phyloP scores from a whole-genome alignment of 202 grass and related monocot species.

The Bolboschoenoplectus hybrid region DNA sequence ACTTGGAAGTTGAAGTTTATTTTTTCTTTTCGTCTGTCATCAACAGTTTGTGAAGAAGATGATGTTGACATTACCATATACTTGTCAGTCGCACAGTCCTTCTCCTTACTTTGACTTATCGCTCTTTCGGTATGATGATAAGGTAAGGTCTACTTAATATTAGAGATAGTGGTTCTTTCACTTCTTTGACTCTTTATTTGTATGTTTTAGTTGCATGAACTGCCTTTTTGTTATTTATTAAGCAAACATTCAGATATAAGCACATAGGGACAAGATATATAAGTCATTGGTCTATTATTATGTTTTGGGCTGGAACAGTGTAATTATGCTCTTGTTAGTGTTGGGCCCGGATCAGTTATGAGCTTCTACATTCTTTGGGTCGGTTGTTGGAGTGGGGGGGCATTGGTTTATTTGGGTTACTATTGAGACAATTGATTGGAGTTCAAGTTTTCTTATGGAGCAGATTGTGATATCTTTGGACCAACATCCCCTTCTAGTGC shows the following conservation, averaged over 20 bases:
- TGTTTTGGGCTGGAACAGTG: background rate
- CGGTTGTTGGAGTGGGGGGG: background rate
- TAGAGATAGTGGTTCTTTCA: constrained; percentile 2
- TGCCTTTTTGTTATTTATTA: constrained; percentile 24
- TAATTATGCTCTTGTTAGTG: background rate
- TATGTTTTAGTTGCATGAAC: background rate
- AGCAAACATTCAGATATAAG: background rate
- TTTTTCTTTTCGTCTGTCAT: constrained; percentile 38
- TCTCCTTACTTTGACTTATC: constrained; percentile 95
- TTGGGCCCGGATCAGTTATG: background rate
- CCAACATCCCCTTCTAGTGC: background rate
- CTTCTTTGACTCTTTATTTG: background rate
- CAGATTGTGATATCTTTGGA: background rate
- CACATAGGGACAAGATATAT: background rate
- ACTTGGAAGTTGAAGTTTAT: background rate
- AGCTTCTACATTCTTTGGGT: background rate
- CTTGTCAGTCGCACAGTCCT: constrained; percentile 93
- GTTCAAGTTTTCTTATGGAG: background rate
- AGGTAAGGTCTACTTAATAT: constrained; percentile 53
- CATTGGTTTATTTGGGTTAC: background rate
- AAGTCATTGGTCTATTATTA: background rate
- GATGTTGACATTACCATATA: constrained; percentile 78
- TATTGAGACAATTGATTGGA: background rate
- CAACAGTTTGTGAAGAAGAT: constrained; percentile 93
- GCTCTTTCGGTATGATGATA: constrained; percentile 97